phyloP scores from a whole-genome alignment of 257 asterid genomes.

The Lycium ferocissimum region DNA sequence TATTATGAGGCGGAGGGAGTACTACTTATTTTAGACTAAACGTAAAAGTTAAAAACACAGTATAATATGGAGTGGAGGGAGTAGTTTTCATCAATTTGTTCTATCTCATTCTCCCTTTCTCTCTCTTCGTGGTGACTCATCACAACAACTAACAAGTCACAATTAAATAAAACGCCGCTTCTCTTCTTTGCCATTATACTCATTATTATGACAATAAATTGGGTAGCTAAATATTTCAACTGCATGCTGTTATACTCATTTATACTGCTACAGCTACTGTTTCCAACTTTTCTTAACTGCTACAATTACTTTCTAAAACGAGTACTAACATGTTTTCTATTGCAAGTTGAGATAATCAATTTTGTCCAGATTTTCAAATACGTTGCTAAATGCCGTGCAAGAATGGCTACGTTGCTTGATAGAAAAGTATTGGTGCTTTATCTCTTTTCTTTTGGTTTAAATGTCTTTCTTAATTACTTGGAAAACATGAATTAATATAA shows the following conservation, averaged over 20 bases:
- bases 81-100: background rate
- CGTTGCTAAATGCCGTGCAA: conserved; percentile 22
- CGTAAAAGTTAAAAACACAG: too few relatives aligned
- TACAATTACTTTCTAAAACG: background rate
- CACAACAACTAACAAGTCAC: background rate
- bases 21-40: too few relatives aligned
- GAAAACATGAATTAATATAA: too few relatives aligned
- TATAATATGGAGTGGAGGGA: too few relatives aligned
- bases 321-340: background rate
- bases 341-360: background rate
- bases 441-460: background rate
- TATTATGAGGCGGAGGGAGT: too few relatives aligned
- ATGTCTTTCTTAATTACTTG: background rate
- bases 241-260: background rate
- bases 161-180: background rate
- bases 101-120: background rate
- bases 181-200: background rate
- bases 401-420: background rate
- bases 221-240: background rate
- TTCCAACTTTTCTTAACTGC: background rate
- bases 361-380: background rate
- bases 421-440: background rate
- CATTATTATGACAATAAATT: background rate
- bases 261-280: conserved; percentile 13
- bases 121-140: background rate